Evolutionary conservation across 2,329 filamentous ascomycete species (phyloP), one percentile per base, ranked within the genome.

Genomic region (Penicillium olsonii): DNA sequence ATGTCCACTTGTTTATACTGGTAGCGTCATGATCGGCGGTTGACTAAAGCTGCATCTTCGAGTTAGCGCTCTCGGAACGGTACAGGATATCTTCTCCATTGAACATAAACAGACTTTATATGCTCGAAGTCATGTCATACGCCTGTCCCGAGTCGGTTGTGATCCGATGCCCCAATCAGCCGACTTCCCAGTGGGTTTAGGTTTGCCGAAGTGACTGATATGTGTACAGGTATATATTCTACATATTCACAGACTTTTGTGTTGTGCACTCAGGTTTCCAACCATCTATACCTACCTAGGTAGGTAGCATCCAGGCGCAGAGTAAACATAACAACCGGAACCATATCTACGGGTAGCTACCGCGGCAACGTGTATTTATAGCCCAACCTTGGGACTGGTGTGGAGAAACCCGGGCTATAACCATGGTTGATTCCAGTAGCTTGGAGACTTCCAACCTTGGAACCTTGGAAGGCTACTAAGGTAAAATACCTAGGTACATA

Each of bases 11-110:
- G 46, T 52, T 58, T 29, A 18, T 35, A 17, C n/a, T 35, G 11
- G 42, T 9, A 50, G 48, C 37, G 42, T 53, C 42, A 47, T 44
- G 48, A 54, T 57, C 45, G 55, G 48, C 53, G 43, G 15, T 14
- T 22, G 38, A 41, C 49, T 15, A 37, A 11, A 35, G 33, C 15
- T 43, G 18, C 45, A 26, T 45, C 35, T 57, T 55, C 38, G 22
- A 50, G 42, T 38, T 29, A n/a, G 19, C 39, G 15, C 52, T 60
- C 54, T 59, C 46, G 52, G 26, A 27, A 20, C n/a, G 11, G 18
- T 3, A n/a, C 39, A 35, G 27, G 37, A 22, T 38, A 35, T 20
- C 42, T 49, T 48, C 48, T 41, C n/a, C 19, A 12, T 31, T 31
- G 24, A 37, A 24, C 22, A 24, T 24, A 5, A 24, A 24, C 22